These are phyloP conservation scores for Colletotrichum phormii DNA, from an alignment of 2,329 filamentous ascomycete genomes.

Conservation along the genomic window DNA sequence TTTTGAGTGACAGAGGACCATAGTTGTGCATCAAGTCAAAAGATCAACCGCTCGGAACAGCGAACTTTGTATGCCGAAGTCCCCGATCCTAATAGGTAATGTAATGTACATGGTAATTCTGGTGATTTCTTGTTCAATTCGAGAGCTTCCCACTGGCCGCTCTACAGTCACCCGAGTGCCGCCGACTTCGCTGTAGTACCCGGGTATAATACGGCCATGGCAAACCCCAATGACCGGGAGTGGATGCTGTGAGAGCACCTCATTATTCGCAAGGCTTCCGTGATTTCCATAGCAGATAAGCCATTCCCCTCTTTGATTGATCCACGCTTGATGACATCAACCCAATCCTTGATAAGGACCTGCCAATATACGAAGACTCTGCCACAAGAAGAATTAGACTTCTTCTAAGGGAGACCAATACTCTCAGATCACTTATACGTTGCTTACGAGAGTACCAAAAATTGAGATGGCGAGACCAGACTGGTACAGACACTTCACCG, in stretches of 20 bases:
- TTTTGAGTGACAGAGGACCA: too few relatives aligned
- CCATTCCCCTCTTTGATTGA: background rate
- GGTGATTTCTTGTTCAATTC: background rate
- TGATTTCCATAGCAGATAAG: background rate
- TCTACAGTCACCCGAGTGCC: background rate
- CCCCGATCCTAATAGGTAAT: too few relatives aligned
- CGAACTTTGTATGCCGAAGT: too few relatives aligned
- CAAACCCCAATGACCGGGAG: background rate
- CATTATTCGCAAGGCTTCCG: background rate
- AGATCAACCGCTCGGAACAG: too few relatives aligned
- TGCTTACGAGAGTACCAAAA: background rate
- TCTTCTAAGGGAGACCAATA: too few relatives aligned
- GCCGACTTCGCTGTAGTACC: background rate
- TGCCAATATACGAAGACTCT: too few relatives aligned
- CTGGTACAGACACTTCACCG: slow-evolving; percentile 48
- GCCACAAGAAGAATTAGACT: too few relatives aligned
- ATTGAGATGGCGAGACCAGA: slow-evolving; percentile 33
- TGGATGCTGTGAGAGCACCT: slow-evolving; percentile 3
- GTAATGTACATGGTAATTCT: too few relatives aligned
- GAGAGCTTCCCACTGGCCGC: background rate
- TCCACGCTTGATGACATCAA: too few relatives aligned
- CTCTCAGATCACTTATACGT: background rate
- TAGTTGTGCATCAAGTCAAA: too few relatives aligned
- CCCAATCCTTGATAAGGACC: too few relatives aligned
- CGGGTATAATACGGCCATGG: background rate